These are phyloP conservation scores for Rosellinia necatrix DNA, from an alignment of 2,329 filamentous ascomycete species.

Conservation along the genomic window DNA sequence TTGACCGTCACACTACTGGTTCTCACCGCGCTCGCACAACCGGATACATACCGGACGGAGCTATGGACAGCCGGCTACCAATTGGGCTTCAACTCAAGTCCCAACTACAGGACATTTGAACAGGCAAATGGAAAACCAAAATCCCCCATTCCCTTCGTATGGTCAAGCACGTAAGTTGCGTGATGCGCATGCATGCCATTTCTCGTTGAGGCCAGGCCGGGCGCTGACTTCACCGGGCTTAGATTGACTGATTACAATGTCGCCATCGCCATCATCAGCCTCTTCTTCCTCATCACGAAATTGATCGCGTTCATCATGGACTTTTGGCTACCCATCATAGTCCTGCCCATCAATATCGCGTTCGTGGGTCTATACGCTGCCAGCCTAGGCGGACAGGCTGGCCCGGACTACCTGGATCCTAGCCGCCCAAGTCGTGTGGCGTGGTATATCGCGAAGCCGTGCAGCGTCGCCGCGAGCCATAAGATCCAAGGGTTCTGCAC, in stretches of 20 bases:
- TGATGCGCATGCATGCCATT: background rate
- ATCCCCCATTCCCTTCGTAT: conserved; percentile 69
- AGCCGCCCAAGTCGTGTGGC: conserved; percentile 64
- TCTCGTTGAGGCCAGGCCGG: background rate
- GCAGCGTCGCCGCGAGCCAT: conserved; percentile 61
- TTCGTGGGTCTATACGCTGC: conserved; percentile 67
- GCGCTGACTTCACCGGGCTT: conserved; percentile 26
- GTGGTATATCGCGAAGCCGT: conserved; percentile 78
- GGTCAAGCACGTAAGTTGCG: conserved; percentile 68
- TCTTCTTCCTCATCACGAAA: conserved; percentile 77
- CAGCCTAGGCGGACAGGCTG: conserved; percentile 72
- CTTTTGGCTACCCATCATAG: conserved; percentile 70
- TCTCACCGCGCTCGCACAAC: conserved; percentile 74
- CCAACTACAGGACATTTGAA: conserved; percentile 70
- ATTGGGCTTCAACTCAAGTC: conserved; percentile 75
- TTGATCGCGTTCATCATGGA: conserved; percentile 72
- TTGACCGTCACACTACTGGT: conserved; percentile 69
- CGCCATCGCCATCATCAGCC: conserved; percentile 73
- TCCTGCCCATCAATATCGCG: conserved; percentile 59
- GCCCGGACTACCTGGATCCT: conserved; percentile 72
- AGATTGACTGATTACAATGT: conserved; percentile 79
- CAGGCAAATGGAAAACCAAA: conserved; percentile 71
- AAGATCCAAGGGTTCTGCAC: conserved; percentile 63
- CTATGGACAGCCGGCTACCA: conserved; percentile 75
- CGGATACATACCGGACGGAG: conserved; percentile 71